Evolutionary conservation across 495 filamentous ascomycete species (phyloP).

Genomic region (Penicillium tannophilum): DNA sequence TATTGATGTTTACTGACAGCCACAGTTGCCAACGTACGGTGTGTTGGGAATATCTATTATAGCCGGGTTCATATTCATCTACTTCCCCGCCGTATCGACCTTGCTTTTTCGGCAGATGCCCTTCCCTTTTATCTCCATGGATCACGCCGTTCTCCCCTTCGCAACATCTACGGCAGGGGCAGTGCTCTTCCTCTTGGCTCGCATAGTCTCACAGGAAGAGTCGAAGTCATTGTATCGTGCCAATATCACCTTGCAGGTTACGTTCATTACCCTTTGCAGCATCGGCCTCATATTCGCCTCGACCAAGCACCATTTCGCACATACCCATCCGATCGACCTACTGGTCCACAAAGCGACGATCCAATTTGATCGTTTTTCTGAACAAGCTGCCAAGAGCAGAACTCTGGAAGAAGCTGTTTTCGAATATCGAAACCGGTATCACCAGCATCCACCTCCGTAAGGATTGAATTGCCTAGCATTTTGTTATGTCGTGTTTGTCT

Average conservation of each 20-base stretch:
- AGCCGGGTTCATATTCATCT: conserved; percentile 35
- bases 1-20: conserved; percentile 18
- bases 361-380: conserved; percentile 40
- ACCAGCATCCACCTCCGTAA: conserved; percentile 53
- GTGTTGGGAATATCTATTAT: conserved; percentile 37
- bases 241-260: conserved; percentile 33
- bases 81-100: conserved; percentile 29
- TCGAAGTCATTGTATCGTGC: conserved; percentile 32
- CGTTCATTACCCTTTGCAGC: conserved; percentile 29
- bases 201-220: conserved; percentile 34
- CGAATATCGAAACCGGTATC: conserved; percentile 48
- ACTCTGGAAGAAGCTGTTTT: conserved; percentile 40
- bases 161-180: conserved; percentile 25
- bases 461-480: conserved; percentile 1
- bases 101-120: conserved; percentile 36
- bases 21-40: conserved; percentile 37
- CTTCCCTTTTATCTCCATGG: conserved; percentile 35
- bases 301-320: conserved; percentile 30
- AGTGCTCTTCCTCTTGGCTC: conserved; percentile 32
- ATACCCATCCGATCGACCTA: conserved; percentile 50
- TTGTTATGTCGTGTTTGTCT: conserved; percentile 3
- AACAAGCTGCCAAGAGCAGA: conserved; percentile 38
- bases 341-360: conserved; percentile 44
- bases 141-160: conserved; percentile 18
- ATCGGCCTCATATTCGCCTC: conserved; percentile 33